Evolutionary conservation across 169 alveolate species (phyloP).

Genomic region (Ichthyophthirius multifiliis): DNA sequence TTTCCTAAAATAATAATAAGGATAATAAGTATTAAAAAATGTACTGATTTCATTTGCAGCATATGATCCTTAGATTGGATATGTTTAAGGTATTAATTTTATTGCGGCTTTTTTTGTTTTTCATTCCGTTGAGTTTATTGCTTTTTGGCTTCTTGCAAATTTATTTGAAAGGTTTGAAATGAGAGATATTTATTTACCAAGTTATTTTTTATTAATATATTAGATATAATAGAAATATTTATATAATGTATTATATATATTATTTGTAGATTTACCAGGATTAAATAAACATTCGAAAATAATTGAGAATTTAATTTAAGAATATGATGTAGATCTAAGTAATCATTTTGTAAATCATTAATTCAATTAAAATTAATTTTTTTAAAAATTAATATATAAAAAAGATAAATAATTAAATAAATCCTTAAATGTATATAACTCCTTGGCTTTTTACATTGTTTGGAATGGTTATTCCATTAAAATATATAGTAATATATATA

Average conservation of each 20-base stretch:
- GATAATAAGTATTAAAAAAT: not conserved
- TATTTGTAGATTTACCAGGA: not conserved
- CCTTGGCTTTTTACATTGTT: conserved; percentile 14
- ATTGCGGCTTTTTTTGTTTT: not conserved
- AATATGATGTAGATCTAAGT: not conserved
- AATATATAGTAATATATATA: not conserved
- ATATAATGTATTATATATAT: not conserved
- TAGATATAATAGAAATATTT: not conserved
- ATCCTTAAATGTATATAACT: conserved; percentile 1
- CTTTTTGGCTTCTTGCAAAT: conserved; percentile 6
- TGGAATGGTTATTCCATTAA: conserved; percentile 3
- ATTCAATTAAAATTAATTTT: not conserved
- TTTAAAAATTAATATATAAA: not conserved
- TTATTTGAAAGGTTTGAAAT: not conserved
- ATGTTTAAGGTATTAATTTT: conserved; percentile 11
- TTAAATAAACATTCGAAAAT: not conserved
- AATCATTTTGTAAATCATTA: not conserved
- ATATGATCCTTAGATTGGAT: conserved; percentile 9
- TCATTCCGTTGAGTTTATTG: conserved; percentile 11
- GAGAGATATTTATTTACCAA: conserved; percentile 9
- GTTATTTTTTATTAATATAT: not conserved
- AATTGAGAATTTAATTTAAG: not conserved
- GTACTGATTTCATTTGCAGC: not conserved
- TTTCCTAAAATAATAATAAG: not conserved
- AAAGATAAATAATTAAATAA: not conserved